These are phyloP conservation scores for Chlorencoelia australis DNA, from an alignment of 2,329 filamentous ascomycete genomes.

Conservation along the genomic window DNA sequence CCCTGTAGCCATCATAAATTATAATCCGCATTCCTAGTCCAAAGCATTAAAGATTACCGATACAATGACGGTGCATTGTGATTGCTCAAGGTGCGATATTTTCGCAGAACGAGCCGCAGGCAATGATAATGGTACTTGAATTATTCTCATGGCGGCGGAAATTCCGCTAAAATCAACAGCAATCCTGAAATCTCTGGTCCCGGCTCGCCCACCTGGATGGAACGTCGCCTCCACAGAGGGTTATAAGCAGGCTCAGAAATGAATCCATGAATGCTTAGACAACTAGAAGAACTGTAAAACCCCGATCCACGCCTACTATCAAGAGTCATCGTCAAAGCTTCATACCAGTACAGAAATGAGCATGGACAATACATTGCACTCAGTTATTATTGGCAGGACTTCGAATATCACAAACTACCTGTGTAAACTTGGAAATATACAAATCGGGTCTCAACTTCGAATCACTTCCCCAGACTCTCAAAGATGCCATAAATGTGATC, in stretches of 20 bases:
- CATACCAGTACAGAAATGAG: background rate
- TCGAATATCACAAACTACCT: conserved; percentile 1
- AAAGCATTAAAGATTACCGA: background rate
- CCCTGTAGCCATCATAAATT: no score
- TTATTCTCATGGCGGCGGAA: no score
- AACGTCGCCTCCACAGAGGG: conserved; percentile 1
- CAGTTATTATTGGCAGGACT: conserved; percentile 4
- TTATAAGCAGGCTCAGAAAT: conserved; percentile 4
- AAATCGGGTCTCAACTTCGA: conserved; percentile 1
- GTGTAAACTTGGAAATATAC: conserved; percentile 1
- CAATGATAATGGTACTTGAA: no score
- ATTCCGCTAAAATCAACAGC: no score
- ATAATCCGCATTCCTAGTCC: background rate
- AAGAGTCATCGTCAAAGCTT: background rate
- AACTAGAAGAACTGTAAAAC: conserved; percentile 3
- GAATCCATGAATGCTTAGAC: conserved; percentile 2
- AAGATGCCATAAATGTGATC: conserved; percentile 1
- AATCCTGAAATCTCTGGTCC: no score
- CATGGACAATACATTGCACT: no score
- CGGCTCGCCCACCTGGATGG: no score
- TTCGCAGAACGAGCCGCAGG: no score
- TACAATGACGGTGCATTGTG: background rate
- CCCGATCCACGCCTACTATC: background rate
- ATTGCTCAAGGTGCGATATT: background rate
- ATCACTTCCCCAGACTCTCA: conserved; percentile 2